These are phyloP conservation scores for Fusarium veterinarium DNA, from an alignment of 2,329 filamentous ascomycete species.

Conservation along the genomic window DNA sequence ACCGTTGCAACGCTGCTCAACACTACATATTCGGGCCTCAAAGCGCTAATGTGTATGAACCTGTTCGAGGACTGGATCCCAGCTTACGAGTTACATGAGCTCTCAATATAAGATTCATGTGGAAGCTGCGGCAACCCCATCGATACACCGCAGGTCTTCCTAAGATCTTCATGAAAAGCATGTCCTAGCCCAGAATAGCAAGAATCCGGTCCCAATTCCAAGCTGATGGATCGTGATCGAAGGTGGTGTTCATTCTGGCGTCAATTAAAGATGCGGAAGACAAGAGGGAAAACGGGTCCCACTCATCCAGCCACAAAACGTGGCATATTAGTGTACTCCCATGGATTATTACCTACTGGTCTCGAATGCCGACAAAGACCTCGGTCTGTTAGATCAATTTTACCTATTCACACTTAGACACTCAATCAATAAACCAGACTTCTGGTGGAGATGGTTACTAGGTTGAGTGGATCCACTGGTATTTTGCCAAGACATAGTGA, in stretches of 20 bases:
- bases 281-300: conserved; percentile 1
- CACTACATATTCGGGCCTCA: neutral
- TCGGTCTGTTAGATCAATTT: conserved; percentile 4
- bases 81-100: neutral
- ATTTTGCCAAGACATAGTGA: conserved; percentile 5
- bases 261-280: neutral
- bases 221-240: neutral
- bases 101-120: neutral
- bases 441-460: neutral
- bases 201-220: neutral
- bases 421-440: neutral
- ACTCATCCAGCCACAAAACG: conserved; percentile 9
- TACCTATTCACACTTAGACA: neutral
- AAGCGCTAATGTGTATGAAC: conserved; percentile 3
- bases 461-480: neutral
- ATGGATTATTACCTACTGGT: neutral
- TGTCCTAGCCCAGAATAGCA: neutral
- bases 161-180: neutral
- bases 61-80: neutral
- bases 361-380: conserved; percentile 13
- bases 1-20: neutral
- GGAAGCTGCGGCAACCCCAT: conserved; percentile 11
- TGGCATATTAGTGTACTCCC: neutral
- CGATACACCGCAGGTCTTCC: neutral
- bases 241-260: neutral